Evolutionary conservation across 768 basidiomycete species (phyloP).

Genomic region (Trametes maxima): DNA sequence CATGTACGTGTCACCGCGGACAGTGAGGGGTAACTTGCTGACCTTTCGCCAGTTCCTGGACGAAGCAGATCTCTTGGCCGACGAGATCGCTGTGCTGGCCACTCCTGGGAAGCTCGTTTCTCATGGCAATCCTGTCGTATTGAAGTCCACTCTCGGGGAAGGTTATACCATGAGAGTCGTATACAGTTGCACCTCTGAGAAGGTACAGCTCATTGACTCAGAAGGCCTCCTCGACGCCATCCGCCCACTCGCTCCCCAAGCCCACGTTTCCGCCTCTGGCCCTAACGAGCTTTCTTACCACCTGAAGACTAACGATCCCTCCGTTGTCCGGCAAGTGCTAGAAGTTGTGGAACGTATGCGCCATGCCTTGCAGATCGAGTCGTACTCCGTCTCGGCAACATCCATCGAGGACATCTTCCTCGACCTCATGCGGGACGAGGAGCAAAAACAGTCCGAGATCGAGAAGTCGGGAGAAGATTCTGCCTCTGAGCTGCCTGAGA

Average conservation of each 20-base stretch:
- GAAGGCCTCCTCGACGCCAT: slow-evolving; percentile 23
- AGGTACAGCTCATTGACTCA: slow-evolving; percentile 25
- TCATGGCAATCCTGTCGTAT: slow-evolving; percentile 67
- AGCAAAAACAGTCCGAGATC: slow-evolving; percentile 30
- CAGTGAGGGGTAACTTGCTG: neutral
- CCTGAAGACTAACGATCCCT: slow-evolving; percentile 61
- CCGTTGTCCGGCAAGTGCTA: slow-evolving; percentile 56
- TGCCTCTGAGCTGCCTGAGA: slow-evolving; percentile 12
- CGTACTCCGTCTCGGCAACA: slow-evolving; percentile 70
- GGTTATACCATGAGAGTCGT: slow-evolving; percentile 64
- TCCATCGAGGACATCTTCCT: slow-evolving; percentile 86
- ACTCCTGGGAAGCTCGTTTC: slow-evolving; percentile 77
- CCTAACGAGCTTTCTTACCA: slow-evolving; percentile 53
- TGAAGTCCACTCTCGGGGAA: slow-evolving; percentile 71
- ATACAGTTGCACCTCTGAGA: slow-evolving; percentile 35
- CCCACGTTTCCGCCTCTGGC: slow-evolving; percentile 46
- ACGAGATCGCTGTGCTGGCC: slow-evolving; percentile 73
- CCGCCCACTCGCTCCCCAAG: slow-evolving; percentile 43
- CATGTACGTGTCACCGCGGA: slow-evolving; percentile 51
- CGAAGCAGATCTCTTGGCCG: slow-evolving; percentile 77
- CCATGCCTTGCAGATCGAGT: slow-evolving; percentile 40
- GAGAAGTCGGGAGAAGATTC: slow-evolving; percentile 23
- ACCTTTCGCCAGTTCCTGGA: slow-evolving; percentile 56
- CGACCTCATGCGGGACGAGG: slow-evolving; percentile 56
- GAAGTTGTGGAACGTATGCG: slow-evolving; percentile 52